These are phyloP conservation scores for Lachancea lanzarotensis DNA, from an alignment of 805 yeast species.

Conservation along the genomic window DNA sequence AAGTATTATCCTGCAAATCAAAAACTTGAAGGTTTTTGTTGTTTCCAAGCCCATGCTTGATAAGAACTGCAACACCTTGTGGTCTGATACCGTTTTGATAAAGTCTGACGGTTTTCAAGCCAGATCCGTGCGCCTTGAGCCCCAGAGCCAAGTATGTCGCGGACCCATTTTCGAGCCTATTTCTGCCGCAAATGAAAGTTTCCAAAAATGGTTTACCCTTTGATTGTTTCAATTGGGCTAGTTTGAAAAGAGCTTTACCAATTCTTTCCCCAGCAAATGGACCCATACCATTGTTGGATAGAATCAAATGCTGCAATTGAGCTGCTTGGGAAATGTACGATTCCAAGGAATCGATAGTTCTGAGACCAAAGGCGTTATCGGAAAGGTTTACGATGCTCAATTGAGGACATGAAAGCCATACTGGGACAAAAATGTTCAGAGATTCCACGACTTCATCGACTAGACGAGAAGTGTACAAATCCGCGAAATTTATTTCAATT, in stretches of 20 bases:
- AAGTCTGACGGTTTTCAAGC: slow-evolving; percentile 62
- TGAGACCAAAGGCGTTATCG: slow-evolving; percentile 96
- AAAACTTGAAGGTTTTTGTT: slow-evolving; percentile 57
- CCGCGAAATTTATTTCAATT: slow-evolving; percentile 77
- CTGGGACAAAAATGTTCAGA: slow-evolving; percentile 63
- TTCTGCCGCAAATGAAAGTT: slow-evolving; percentile 94
- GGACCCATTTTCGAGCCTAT: slow-evolving; percentile 94
- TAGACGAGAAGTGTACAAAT: slow-evolving; percentile 89
- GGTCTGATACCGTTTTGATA: slow-evolving; percentile 98
- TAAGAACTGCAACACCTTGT: slow-evolving; percentile 71
- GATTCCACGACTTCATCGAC: slow-evolving; percentile 91
- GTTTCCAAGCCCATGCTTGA: slow-evolving; percentile 61
- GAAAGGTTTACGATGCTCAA: slow-evolving; percentile 73
- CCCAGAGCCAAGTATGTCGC: slow-evolving; percentile 79
- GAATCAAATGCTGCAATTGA: slow-evolving; percentile 75
- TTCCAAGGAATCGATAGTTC: slow-evolving; percentile 87
- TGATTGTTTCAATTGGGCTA: slow-evolving; percentile 57
- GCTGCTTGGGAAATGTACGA: slow-evolving; percentile 65
- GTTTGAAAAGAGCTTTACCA: slow-evolving; percentile 73
- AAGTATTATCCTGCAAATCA: slow-evolving; percentile 93
- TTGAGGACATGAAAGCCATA: slow-evolving; percentile 60
- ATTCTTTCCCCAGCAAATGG: slow-evolving; percentile 95
- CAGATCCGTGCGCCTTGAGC: slow-evolving; percentile 66
- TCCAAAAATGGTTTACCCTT: slow-evolving; percentile 47
- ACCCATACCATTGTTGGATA: slow-evolving; percentile 96